These are phyloP conservation scores for Phylloporus sp. DNA, from an alignment of 768 basidiomycete species.

Conservation along the genomic window DNA sequence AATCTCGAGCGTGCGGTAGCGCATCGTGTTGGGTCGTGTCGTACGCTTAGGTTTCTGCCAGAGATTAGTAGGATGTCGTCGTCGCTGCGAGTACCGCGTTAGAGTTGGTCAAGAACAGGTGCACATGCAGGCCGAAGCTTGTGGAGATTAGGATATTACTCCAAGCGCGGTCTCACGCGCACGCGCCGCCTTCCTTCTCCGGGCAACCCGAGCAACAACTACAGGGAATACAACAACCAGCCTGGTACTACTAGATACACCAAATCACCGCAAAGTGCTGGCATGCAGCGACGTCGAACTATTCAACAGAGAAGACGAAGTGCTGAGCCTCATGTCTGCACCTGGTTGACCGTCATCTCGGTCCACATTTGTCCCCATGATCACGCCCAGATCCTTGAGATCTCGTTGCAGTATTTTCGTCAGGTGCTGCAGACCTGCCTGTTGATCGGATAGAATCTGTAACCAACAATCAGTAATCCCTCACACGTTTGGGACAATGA, in stretches of 20 bases:
- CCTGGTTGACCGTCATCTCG: conserved; percentile 28
- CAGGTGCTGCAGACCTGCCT: conserved; percentile 74
- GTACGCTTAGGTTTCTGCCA: not conserved
- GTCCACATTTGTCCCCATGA: conserved; percentile 47
- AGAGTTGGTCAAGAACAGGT: conserved; percentile 2
- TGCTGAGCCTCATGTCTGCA: conserved; percentile 16
- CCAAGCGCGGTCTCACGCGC: conserved; percentile 22
- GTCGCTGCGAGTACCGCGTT: conserved; percentile 7
- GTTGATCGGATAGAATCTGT: conserved; percentile 74
- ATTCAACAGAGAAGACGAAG: conserved; percentile 18
- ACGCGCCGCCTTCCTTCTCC: conserved; percentile 13
- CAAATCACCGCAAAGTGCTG: conserved; percentile 14
- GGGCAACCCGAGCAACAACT: conserved; percentile 2
- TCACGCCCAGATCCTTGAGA: conserved; percentile 61
- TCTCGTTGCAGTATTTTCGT: conserved; percentile 68
- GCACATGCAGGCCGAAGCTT: conserved; percentile 2
- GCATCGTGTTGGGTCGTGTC: conserved; percentile 46
- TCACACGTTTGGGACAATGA: not conserved
- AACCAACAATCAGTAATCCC: not conserved
- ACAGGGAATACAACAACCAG: conserved; percentile 3
- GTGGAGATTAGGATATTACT: conserved; percentile 10
- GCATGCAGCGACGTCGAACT: conserved; percentile 27
- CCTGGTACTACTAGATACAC: conserved; percentile 3
- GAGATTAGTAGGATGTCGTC: conserved; percentile 8
- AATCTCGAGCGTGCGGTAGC: conserved; percentile 88